Base-by-base conservation (phyloP, 2,329 filamentous ascomycete genomes). In the Neofusicoccum ribis region DNA sequence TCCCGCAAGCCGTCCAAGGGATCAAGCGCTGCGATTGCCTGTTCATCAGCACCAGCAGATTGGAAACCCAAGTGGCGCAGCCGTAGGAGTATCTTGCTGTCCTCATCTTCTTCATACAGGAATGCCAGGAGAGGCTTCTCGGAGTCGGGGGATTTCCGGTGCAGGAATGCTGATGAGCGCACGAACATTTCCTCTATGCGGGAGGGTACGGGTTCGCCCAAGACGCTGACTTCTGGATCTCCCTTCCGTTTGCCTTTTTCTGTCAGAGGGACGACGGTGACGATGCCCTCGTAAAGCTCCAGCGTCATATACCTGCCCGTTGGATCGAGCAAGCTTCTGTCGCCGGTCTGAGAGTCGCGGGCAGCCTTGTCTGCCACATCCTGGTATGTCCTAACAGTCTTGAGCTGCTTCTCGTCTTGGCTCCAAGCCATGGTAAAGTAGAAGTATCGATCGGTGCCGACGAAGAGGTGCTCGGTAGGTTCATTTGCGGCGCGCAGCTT, bases 361-460 rank as follows among this genome's bases (percentile, higher is more conserved):
- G 86, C 83, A 9, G 84, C 84, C 71, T 85, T 85, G 71, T 88
- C 86, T 39, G 85, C 82, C 64, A 89, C 79, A 70, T 89, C 85
- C 49, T 86, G 81, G 75, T 84, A 86, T 66, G 81, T 83, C 76
- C 86, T 83, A 69, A 87, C 74, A 3, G 87, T 89, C 43, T 79
- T 79, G 14, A 89, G 76, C 63, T 83, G 78, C 20, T 81, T 82
- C 27, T 73, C 78, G 1, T 85, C 77, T 0, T 84, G 72, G 71
- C 97, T 88, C 93, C 95, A 99, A 15, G 85, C 88, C 20, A 97
- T 78, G 1, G 92, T 96, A 77, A 98, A 97, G 80, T 97, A 98
- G 72, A 93, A 89, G 70, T 91, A 91, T 64, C 91, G 88, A 74
- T 97, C 91, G 52, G 95, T 99, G 58, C 93, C 94, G 65, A 99